Evolutionary conservation across 192 early-diverging fungal genomes (phyloP), one percentile per base, ranked within the genome.

Genomic region (Entophlyctis luteolus): DNA sequence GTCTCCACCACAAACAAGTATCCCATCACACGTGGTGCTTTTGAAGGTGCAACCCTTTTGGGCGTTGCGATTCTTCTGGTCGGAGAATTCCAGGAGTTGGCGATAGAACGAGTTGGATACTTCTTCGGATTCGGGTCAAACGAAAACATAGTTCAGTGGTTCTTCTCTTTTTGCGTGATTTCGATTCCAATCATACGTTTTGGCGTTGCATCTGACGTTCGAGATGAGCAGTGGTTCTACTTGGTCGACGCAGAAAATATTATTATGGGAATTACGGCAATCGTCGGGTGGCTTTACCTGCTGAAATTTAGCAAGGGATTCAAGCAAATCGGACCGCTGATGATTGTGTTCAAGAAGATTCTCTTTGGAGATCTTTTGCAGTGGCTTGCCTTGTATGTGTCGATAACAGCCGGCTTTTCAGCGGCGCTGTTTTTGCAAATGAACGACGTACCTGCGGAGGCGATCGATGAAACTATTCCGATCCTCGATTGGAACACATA

Each of bases 371-470:
- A 71, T 39, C 35, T 71, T 10, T 0, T 71, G 4, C n/a, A 55
- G 20, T 71, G 55, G 56, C 20, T 66, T 0, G 52, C 27, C 18
- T 49, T 71, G 2, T 59, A 35, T 34, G 5, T 52, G 6, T n/a
- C 57, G 0, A 22, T 71, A 8, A 50, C 48, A 8, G 20, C 54
- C 5, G 70, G 70, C 0, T 71, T 71, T 32, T 20, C 53, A 16
- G 59, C 49, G 2, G 70, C 60, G 2, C 31, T 71, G n/a, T 71
- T 55, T 53, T 42, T 71, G 18, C 70, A 71, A 33, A 71, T 71
- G 59, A 37, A 65, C 6, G 47, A 54, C 33, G 49, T 48, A 36
- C 70, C 59, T 28, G 29, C 59, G 2, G 16, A 14, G 8, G 14
- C 23, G 50, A 39, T 20, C 18, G 23, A 58, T n/a, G 67, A 68